Base-by-base conservation (phyloP, 164 flowering plant genomes). In the Magnolia changhungtana region DNA sequence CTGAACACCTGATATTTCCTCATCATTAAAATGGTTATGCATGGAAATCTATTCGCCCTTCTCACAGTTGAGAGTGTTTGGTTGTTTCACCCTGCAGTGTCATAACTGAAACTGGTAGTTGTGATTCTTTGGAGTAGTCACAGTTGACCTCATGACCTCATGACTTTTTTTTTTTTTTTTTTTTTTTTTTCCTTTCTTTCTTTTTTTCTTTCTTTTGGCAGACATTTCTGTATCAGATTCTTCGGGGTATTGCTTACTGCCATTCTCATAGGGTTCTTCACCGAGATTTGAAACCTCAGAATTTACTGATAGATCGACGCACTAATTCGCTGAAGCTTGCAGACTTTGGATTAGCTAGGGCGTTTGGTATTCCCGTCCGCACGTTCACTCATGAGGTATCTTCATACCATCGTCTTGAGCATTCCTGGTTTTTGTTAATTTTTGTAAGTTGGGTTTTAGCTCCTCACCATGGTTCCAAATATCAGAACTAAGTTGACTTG, bases 221-320 rank as follows among this genome's bases (percentile, higher is more conserved):
- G 98, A 86, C 77, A 79, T 95, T 89, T 85, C 88, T 95, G 51
- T 86, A 87, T 83, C 98, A 95, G 86, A 93, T 95, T 77, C 94
- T 95, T 18, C 93, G 94, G 78, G 98, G 98, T 73, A 89, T 95
- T 73, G 90, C 98, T 5, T 92, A 95, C 79, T 95, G 98, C 69
- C 98, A 95, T 82, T 93, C 98, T 72, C 98, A 91, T 80, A 88
- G 97, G 81, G 97, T 95, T 85, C 97, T 95, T 45, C 98, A 95
- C 72, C 86, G 98, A 80, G 98, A 95, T 78, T 75, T 95, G 81
- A 95, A 95, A 75, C 98, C 98, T n/a, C 98, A 95, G 79, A 95
- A 95, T 86, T 83, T 95, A 87, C 86, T 95, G 83, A 90, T 95
- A 68, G 98, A 95, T 84, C 93, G 91, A 24, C 88, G 91, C 19